Percentiles rank a stretch among this genome's conserved stretches.
Conservation (phyloP, 2,329 filamentous ascomycete species). For the Fusarium torulosum region DNA sequence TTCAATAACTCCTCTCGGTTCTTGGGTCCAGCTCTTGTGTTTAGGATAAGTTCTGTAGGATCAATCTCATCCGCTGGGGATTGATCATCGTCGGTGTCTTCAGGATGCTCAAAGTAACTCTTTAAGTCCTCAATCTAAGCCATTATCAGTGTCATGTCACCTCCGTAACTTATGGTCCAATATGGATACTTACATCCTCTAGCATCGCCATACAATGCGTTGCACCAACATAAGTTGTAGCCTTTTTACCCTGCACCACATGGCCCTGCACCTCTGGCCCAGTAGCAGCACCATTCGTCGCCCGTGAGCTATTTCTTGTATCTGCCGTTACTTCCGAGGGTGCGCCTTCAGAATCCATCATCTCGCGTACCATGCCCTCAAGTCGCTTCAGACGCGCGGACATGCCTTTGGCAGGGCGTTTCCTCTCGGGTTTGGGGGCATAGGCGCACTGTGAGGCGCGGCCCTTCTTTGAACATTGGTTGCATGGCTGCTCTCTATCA, state of each 20-base stretch:
- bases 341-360: constrained; percentile 60
- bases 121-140: constrained; percentile 70
- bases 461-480: constrained; percentile 65
- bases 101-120: constrained; percentile 66
- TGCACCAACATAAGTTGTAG: constrained; percentile 67
- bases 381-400: constrained; percentile 66
- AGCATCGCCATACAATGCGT: constrained; percentile 72
- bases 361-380: constrained; percentile 68
- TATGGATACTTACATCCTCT: constrained; percentile 63
- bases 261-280: constrained; percentile 53
- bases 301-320: background rate
- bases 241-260: constrained; percentile 58
- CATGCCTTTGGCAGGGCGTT: constrained; percentile 62
- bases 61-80: constrained; percentile 53
- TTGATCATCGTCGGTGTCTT: constrained; percentile 53
- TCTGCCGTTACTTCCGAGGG: background rate
- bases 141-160: constrained; percentile 10
- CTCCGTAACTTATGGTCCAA: background rate
- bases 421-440: constrained; percentile 59
- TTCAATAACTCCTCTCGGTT: constrained; percentile 62
- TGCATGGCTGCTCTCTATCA: constrained; percentile 65
- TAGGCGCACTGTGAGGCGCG: constrained; percentile 62
- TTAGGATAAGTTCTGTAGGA: constrained; percentile 59
- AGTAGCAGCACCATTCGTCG: constrained; percentile 20
- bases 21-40: constrained; percentile 54